Base-by-base conservation (phyloP, 208 protist genomes). In the Giardia duodenalis region DNA sequence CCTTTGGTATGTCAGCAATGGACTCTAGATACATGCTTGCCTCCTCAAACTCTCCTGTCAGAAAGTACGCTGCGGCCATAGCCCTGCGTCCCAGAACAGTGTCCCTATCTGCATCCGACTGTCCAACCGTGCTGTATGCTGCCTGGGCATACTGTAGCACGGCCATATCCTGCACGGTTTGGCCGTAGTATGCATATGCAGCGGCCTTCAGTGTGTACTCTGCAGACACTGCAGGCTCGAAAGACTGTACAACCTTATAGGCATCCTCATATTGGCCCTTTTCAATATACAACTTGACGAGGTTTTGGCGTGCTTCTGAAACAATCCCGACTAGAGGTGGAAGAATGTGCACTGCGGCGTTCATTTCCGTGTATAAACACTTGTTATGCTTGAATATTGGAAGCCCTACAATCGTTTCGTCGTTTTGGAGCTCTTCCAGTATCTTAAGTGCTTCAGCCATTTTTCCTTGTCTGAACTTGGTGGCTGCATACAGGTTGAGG, bases 101-200 rank as follows among this genome's bases (percentile, higher is more conserved):
- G 47, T 91, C 88, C 47, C 45, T 91, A 91, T 91, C 88, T 30
- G 88, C 88, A 91, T 91, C 88, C n/a, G 88, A 91, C 47, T 91
- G 44, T 42, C 88, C 88, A 3, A 91, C 88, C n/a, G 88, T 91
- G 10, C 42, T 45, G 47, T 91, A 91, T 2, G 88, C 88, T 48
- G 88, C 88, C 45, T 45, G n/a, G 44, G 88, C 88, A 48, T 91
- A 91, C 45, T 22, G n/a, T 43, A 91, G 44, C 0, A 45, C 88
- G 10, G n/a, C n/a, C 88, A 91, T 91, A 48, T 91, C 88, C n/a
- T 22, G n/a, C n/a, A 47, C 44, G 4, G n/a, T 19, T 48, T 91
- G 88, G 10, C 88, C 88, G 19, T 47, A 91, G 45, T 91, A 91
- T 4, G 88, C 88, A 45, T 48, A 91, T 46, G 43, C 88, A 4